phyloP scores from a whole-genome alignment of 78 protist species.

The Goniomonas avonlea region DNA sequence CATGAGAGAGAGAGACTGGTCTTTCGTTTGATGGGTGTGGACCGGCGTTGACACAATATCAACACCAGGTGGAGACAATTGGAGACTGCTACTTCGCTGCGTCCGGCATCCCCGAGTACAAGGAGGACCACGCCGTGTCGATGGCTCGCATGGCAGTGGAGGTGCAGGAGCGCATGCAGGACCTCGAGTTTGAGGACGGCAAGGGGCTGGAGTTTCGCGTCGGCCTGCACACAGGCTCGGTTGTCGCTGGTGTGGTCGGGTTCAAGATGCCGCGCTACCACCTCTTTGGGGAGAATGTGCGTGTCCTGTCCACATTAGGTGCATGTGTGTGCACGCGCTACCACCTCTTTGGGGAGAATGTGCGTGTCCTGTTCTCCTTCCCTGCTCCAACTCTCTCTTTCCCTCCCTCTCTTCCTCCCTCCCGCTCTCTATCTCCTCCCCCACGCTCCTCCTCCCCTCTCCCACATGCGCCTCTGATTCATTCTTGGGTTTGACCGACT shows the following conservation, averaged over 20 bases:
- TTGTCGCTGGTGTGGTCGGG: background rate
- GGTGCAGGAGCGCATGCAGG: background rate
- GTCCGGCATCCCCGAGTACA: background rate
- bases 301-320: too few relatives aligned
- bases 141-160: background rate
- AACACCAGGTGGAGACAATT: background rate
- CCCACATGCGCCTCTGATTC: too few relatives aligned
- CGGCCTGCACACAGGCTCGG: background rate
- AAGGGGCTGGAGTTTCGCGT: background rate
- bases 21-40: too few relatives aligned
- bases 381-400: too few relatives aligned
- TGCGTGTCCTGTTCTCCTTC: too few relatives aligned
- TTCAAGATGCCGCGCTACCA: background rate
- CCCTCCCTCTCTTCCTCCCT: too few relatives aligned
- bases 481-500: too few relatives aligned
- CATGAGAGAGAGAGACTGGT: too few relatives aligned
- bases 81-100: background rate
- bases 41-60: too few relatives aligned
- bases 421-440: too few relatives aligned
- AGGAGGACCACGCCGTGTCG: background rate
- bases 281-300: background rate
- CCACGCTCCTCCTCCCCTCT: too few relatives aligned
- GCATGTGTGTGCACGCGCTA: too few relatives aligned
- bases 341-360: background rate
- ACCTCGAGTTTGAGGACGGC: background rate